Base-by-base conservation (phyloP, 352 stramenopile species). In the Phytopythium mirpurense region DNA sequence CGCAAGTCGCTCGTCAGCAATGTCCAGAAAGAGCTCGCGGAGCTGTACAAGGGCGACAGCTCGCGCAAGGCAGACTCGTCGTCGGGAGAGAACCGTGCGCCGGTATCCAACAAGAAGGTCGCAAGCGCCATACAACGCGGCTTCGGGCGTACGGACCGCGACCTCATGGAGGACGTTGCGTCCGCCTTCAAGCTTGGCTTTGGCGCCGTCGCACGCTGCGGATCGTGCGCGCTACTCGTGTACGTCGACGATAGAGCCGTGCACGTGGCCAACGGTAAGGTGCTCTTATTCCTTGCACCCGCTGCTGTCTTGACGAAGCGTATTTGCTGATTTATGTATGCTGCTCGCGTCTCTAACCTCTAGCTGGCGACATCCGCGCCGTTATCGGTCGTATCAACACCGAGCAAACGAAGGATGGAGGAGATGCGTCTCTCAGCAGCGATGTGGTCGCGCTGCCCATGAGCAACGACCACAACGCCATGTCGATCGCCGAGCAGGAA, bases 401-500 rank as follows among this genome's bases (percentile, higher is more conserved):
- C n/a, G 56, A 57, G 3, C 24, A 74, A 27, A 35, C 24, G 24
- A 24, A 50, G 43, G 26, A 35, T 8, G 43, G 43, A 50, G 43
- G 35, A 14, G 42, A 48, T 35, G 42, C 42, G 23, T 10, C 43
- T 5, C 24, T 26, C 9, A 42, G 18, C 9, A 51, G 29, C 19
- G 45, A 51, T 16, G 31, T 89, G 21, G 54, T 79, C 16, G 86
- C 86, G 0, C 66, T 92, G 5, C 67, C 84, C 0, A 70, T 96
- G 21, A 97, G 87, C 41, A 86, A 93, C 34, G 93, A 98, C 63
- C 93, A 98, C 58, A 98, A 98, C 53, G 88, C 87, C 27, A 93
- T 95, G 71, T 76, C 91, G 43, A 77, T 86, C 38, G 60, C 63
- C 5, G 93, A 98, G 60, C 87, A 96, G 58, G 76, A 93, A 41